Evolutionary conservation across 2,329 filamentous ascomycete species (phyloP), one percentile per base, ranked within the genome.

Genomic region (Ceratocystis harringtonii): DNA sequence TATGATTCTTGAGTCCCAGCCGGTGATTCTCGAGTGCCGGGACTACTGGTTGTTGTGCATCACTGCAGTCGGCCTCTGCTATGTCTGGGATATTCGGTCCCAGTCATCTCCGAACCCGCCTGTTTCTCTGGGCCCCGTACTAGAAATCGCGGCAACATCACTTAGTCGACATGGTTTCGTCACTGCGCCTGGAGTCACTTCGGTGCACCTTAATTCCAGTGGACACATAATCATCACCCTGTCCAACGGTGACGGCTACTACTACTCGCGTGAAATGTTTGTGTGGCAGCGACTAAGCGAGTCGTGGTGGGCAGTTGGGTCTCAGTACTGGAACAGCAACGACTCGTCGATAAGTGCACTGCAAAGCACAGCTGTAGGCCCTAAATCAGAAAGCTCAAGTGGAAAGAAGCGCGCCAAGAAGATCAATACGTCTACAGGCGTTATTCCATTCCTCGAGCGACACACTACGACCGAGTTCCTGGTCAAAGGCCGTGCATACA

Each of bases 301-400:
- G 73, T 83, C 90, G 1, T 99, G 94, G 94, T 99, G 94, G 91
- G 92, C 92, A 0, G 91, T 97, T 0, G 92, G 92, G 19, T 95
- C 90, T 70, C 94, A 99, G 73, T 99, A 99, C 74, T 99, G 94
- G 95, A 97, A 99, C 75, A 95, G 91, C 0, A 95, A 91, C 64
- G 94, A 96, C 71, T 91, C 90, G 1, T 91, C 91, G 0, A 85
- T 96, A 64, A 86, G 88, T 61, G 89, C 91, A 62, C 76, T 96
- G 45, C 86, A 90, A 69, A 85, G 89, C 1, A 86, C 85, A 0
- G 84, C 85, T 8, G 81, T 86, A 6, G 84, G 86, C 0, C 79
- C 84, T 1, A 78, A 79, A 50, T 65, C 64, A 5, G 5, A 28
- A 58, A 10, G 75, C 78, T 7, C 36, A 15, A 74, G 77, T n/a